These are phyloP conservation scores for Microthlaspi erraticum DNA, from an alignment of 345 rosid species.

Conservation along the genomic window DNA sequence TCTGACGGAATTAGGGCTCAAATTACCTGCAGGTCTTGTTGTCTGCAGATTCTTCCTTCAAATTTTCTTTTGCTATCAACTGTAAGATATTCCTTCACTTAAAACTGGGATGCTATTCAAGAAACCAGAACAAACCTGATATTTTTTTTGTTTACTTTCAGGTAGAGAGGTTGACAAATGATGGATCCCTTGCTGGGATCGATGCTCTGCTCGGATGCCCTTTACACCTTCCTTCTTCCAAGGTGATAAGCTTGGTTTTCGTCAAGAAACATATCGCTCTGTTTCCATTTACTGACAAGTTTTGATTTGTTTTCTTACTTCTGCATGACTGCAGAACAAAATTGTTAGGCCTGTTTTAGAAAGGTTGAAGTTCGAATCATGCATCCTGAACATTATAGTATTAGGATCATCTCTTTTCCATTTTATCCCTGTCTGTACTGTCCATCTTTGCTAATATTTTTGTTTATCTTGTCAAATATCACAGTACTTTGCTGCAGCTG, in stretches of 20 bases:
- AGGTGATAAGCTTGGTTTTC: slow-evolving; percentile 48
- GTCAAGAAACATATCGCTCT: slow-evolving; percentile 9
- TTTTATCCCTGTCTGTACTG: neutral
- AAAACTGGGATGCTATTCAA: slow-evolving; percentile 32
- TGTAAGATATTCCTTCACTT: slow-evolving; percentile 53
- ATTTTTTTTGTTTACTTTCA: slow-evolving; percentile 35
- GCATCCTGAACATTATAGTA: slow-evolving; percentile 7
- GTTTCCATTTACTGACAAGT: slow-evolving; percentile 20
- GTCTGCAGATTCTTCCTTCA: slow-evolving; percentile 76
- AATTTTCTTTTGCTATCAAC: slow-evolving; percentile 74
- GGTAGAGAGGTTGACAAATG: slow-evolving; percentile 78
- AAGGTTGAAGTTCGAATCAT: slow-evolving; percentile 11
- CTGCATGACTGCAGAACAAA: slow-evolving; percentile 6
- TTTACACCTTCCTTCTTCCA: slow-evolving; percentile 76
- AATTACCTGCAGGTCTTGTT: slow-evolving; percentile 58
- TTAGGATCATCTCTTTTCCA: neutral
- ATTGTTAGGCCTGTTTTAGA: neutral
- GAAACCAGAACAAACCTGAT: slow-evolving; percentile 20
- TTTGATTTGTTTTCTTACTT: slow-evolving; percentile 6
- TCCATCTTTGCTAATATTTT: slow-evolving; percentile 42
- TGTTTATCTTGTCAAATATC: slow-evolving; percentile 43
- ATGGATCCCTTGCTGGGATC: slow-evolving; percentile 84
- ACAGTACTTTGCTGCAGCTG: slow-evolving; percentile 63
- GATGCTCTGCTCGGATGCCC: slow-evolving; percentile 95
- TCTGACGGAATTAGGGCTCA: slow-evolving; percentile 37